Evolutionary conservation across 2,329 filamentous ascomycete species (phyloP).

Genomic region (Trichophyton mentagrophytes): DNA sequence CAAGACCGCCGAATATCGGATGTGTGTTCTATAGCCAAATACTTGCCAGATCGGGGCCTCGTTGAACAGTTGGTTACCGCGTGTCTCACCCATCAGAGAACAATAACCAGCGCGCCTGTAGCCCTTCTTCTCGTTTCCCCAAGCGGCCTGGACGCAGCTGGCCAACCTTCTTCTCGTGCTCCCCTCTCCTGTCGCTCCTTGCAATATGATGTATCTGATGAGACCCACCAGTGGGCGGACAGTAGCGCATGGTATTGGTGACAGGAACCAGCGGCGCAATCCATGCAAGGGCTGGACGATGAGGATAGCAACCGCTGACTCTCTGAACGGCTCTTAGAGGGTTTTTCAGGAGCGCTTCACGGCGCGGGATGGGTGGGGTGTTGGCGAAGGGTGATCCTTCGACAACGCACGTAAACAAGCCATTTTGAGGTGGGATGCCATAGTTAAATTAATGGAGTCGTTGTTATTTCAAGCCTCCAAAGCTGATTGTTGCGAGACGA

Average conservation of each 20-base stretch:
- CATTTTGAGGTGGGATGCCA: not conserved
- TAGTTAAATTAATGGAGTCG: not conserved
- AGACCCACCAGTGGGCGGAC: not conserved
- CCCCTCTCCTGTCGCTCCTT: not conserved
- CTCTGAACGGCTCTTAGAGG: not conserved
- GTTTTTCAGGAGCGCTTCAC: not conserved
- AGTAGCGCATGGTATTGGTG: not conserved
- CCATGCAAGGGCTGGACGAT: not conserved
- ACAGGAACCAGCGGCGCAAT: not conserved
- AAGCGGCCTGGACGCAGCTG: not conserved
- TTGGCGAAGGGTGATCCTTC: not conserved
- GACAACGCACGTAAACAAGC: not conserved
- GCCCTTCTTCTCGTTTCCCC: not conserved
- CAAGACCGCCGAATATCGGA: not conserved
- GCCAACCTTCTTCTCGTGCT: not conserved
- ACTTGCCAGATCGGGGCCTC: no score
- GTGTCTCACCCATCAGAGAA: not conserved
- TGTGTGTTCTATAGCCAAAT: not conserved
- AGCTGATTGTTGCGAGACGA: not conserved
- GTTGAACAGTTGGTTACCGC: not conserved
- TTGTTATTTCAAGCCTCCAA: not conserved
- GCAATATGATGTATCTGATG: conserved; percentile 1
- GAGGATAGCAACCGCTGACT: not conserved
- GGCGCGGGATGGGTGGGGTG: not conserved
- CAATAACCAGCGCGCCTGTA: not conserved